Base-by-base conservation (phyloP, 306 rosid genomes). In the apple (Malus domestica) region DNA sequence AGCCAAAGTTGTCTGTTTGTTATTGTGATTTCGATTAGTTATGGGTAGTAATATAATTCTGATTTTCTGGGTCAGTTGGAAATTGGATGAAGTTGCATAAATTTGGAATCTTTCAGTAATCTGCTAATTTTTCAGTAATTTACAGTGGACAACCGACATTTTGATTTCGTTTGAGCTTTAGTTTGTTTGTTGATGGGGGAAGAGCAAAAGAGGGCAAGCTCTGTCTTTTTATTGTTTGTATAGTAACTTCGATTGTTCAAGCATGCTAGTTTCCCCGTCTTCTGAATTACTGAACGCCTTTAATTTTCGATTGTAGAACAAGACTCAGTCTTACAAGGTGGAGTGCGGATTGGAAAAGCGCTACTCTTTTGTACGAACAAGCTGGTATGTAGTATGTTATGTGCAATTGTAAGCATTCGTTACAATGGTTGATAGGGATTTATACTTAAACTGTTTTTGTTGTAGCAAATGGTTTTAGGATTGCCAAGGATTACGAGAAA, bases 321-420 rank as follows among this genome's bases (percentile, higher is more conserved):
- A 89, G 77, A 83, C 98, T 92, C 62, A 90, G 88, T 82, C 86
- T 95, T 61, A 92, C 97, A 29, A 89, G 98, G 78, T 95, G 98
- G 98, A 92, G 42, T 38, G 42, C 42, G 9, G 42, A 38, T 38
- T 38, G 98, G 98, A 80, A 70, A 77, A 76, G 70, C 70, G 98
- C 97, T 67, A 88, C 98, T 72, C 87, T 49, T 68, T 90, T 92
- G 23, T 95, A 92, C 82, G 98, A 95, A 72, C 92, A 95, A 76
- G 98, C 98, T 44, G 98, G 98, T 85, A 85, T 12, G 85, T 84
- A 80, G 19, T 55, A 75, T 69, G 54, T 14, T 42, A 51, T 70
- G 35, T 67, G 13, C 30, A 20, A 70, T 67, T 71, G 45, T 52
- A 52, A 55, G 30, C 2, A 10, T 66, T 16, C 22, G 19, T 33